A percentile compares a stretch with the other conserved stretches of the same genome.
Evolutionary conservation across 805 yeast genomes (phyloP).

Genomic region (Tetrapisispora fleetii): DNA sequence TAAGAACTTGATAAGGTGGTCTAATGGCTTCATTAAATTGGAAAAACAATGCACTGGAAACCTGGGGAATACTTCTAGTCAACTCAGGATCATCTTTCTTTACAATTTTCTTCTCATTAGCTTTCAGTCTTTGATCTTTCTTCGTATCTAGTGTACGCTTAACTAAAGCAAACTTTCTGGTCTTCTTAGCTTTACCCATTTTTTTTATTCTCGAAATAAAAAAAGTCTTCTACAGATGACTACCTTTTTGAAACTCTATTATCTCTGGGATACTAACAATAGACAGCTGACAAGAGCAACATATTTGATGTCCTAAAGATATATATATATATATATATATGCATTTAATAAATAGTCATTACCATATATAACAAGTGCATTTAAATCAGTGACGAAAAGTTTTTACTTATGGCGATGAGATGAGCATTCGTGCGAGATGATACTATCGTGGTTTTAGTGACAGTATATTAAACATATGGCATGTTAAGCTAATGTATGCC

Average conservation of each 20-base stretch:
- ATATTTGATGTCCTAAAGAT: no score
- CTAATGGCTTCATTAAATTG: conserved; percentile 88
- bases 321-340: no score
- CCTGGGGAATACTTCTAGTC: conserved; percentile 75
- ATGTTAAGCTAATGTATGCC: no score
- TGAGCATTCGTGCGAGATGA: background rate
- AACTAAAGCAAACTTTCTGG: conserved; percentile 90
- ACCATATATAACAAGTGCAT: no score
- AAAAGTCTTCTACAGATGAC: no score
- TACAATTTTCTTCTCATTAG: conserved; percentile 30
- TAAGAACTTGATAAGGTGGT: conserved; percentile 95
- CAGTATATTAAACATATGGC: no score
- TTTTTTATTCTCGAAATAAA: background rate
- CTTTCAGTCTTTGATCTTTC: conserved; percentile 55
- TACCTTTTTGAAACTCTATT: background rate
- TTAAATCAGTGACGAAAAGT: background rate
- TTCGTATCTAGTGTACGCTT: conserved; percentile 65
- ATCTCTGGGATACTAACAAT: no score
- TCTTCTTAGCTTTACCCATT: conserved; percentile 96
- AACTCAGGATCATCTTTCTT: conserved; percentile 64
- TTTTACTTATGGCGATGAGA: background rate
- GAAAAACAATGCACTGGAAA: conserved; percentile 89
- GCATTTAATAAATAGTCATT: no score
- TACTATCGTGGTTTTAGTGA: background rate
- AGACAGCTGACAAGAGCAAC: no score